A percentile compares a stretch with the other conserved stretches of the same genome.
Conservation (phyloP, 345 rosid genomes). For the Mercurialis annua region DNA sequence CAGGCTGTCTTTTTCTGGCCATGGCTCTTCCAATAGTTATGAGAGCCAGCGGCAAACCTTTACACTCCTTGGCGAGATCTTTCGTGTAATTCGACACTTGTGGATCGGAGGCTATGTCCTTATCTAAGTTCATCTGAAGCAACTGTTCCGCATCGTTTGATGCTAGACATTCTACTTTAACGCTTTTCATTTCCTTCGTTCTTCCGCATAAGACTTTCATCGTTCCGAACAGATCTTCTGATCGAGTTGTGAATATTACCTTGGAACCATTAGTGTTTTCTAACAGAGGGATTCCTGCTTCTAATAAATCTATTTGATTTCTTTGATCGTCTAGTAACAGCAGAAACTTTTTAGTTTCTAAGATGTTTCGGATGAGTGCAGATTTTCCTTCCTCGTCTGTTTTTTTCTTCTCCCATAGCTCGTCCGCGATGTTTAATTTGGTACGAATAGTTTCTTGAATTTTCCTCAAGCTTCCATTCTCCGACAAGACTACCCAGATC, state of each 20-base stretch:
- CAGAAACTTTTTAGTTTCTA: not conserved
- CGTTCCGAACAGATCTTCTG: not conserved
- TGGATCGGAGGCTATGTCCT: not conserved
- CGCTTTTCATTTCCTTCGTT: not conserved
- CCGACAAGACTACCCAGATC: not conserved
- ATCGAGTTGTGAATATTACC: not conserved
- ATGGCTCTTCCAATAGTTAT: not conserved
- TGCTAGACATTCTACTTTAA: not conserved
- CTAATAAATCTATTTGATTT: not conserved
- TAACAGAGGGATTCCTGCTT: not conserved
- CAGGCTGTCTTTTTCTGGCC: not conserved
- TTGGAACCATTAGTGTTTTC: not conserved
- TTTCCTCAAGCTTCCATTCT: not conserved
- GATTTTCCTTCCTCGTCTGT: not conserved
- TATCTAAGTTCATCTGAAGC: not conserved
- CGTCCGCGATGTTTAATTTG: not conserved
- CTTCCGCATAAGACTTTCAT: not conserved
- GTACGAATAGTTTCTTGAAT: not conserved
- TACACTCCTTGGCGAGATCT: not conserved
- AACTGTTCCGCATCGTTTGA: too few relatives aligned
- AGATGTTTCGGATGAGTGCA: not conserved
- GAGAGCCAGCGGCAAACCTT: constrained; percentile 13
- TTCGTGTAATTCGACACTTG: not conserved
- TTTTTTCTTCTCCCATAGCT: not conserved
- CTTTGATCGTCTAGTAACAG: not conserved